These are phyloP conservation scores for Leccinum olivaceopallidum DNA, from an alignment of 768 basidiomycete genomes.

Conservation along the genomic window DNA sequence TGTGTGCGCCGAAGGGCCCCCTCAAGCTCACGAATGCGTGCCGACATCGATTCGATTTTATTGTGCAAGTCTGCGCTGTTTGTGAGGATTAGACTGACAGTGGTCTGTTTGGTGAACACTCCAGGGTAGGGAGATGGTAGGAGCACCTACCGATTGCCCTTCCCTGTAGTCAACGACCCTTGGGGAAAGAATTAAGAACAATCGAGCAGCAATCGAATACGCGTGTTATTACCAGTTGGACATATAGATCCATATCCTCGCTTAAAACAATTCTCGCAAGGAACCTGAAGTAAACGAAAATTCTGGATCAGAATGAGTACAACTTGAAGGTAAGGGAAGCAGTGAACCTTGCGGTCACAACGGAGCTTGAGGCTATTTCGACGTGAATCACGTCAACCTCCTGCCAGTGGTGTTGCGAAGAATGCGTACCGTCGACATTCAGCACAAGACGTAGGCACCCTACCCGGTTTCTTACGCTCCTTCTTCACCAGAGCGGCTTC, in stretches of 20 bases:
- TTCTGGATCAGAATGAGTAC: constrained; percentile 15
- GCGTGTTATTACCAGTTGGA: constrained; percentile 57
- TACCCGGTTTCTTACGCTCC: constrained; percentile 48
- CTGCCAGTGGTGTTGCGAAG: neutral
- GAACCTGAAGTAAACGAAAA: constrained; percentile 46
- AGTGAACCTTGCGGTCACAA: constrained; percentile 60
- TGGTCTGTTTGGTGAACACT: neutral
- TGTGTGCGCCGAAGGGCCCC: constrained; percentile 53
- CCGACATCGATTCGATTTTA: constrained; percentile 53
- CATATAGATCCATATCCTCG: constrained; percentile 76
- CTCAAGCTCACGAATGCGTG: constrained; percentile 64
- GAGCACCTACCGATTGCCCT: constrained; percentile 50
- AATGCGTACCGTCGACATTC: constrained; percentile 39
- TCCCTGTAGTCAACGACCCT: constrained; percentile 60
- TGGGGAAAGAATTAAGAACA: constrained; percentile 6
- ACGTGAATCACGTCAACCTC: neutral
- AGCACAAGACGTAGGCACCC: constrained; percentile 45
- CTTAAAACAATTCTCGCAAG: constrained; percentile 76
- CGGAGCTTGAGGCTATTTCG: constrained; percentile 54
- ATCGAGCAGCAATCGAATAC: constrained; percentile 4
- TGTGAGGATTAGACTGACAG: constrained; percentile 54
- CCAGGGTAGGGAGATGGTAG: neutral
- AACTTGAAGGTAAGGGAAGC: neutral
- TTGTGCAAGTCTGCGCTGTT: constrained; percentile 73
- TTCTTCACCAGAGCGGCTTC: constrained; percentile 22